A percentile compares a stretch with the other conserved stretches of the same genome.
phyloP scores from a whole-genome alignment of 2,329 filamentous ascomycete species.

The Teratosphaeria gauchensis region DNA sequence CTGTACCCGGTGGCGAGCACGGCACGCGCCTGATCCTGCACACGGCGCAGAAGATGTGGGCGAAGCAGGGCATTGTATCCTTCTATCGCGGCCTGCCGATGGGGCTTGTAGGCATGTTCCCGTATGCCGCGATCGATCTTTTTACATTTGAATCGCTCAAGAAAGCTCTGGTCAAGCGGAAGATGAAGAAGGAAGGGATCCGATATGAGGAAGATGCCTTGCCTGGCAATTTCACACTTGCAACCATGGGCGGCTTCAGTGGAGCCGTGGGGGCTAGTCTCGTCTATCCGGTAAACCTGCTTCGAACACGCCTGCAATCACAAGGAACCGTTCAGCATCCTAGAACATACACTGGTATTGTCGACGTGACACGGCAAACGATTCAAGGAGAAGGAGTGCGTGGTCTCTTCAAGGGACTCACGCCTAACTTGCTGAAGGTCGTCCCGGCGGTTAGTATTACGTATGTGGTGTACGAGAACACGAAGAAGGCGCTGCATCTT shows the following conservation, averaged over 20 bases:
- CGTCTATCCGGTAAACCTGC: slow-evolving; percentile 89
- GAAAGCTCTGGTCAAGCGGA: slow-evolving; percentile 57
- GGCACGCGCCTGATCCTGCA: slow-evolving; percentile 74
- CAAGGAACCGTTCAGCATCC: slow-evolving; percentile 91
- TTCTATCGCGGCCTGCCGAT: slow-evolving; percentile 91
- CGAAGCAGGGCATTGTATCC: slow-evolving; percentile 59
- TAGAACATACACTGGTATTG: slow-evolving; percentile 79
- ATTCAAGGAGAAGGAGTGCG: slow-evolving; percentile 70
- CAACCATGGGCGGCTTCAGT: slow-evolving; percentile 80
- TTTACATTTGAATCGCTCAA: slow-evolving; percentile 93
- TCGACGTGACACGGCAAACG: slow-evolving; percentile 79
- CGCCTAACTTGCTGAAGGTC: slow-evolving; percentile 91
- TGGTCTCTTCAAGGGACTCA: slow-evolving; percentile 88
- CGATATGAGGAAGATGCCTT: slow-evolving; percentile 72
- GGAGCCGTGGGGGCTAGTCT: slow-evolving; percentile 87
- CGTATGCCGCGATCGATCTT: slow-evolving; percentile 93
- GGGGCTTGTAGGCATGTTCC: slow-evolving; percentile 92
- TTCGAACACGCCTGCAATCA: slow-evolving; percentile 76
- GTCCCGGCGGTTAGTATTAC: slow-evolving; percentile 89
- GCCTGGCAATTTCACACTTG: slow-evolving; percentile 74
- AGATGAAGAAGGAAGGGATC: slow-evolving; percentile 58
- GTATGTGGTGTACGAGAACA: slow-evolving; percentile 87
- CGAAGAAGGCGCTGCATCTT: slow-evolving; percentile 57
- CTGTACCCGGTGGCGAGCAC: slow-evolving; percentile 71
- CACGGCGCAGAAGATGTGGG: slow-evolving; percentile 81